Conservation (phyloP, 805 yeast species). For the Pichia phayaonensis region DNA sequence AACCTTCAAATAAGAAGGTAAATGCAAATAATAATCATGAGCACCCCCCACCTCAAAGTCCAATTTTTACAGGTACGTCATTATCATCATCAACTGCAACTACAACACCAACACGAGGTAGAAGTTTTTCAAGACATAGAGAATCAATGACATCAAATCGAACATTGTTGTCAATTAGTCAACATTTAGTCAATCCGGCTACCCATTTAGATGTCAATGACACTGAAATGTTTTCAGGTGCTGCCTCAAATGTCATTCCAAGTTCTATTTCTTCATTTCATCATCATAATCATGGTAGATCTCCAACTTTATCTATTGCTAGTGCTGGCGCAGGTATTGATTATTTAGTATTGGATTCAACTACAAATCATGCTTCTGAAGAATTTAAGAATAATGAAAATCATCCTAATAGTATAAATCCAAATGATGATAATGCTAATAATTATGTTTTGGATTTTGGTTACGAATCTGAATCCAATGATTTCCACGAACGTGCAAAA, state of each 20-base stretch:
- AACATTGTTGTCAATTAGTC: slow-evolving; percentile 4
- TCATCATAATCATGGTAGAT: slow-evolving; percentile 34
- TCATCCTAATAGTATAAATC: not conserved
- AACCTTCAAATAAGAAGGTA: not conserved
- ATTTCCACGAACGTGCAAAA: slow-evolving; percentile 33
- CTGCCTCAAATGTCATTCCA: slow-evolving; percentile 67
- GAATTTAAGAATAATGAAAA: slow-evolving; percentile 7
- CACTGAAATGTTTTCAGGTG: slow-evolving; percentile 71
- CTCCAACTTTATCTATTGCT: slow-evolving; percentile 16
- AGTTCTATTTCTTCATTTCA: slow-evolving; percentile 73
- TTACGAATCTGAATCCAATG: slow-evolving; percentile 27
- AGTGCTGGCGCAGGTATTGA: slow-evolving; percentile 1
- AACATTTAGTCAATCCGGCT: slow-evolving; percentile 3
- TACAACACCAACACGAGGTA: slow-evolving; percentile 6
- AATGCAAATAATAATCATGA: not conserved
- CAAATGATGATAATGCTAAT: not conserved
- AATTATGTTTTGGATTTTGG: slow-evolving; percentile 29
- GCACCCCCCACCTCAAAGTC: not conserved
- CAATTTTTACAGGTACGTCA: not conserved
- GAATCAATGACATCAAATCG: slow-evolving; percentile 24
- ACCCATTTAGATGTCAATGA: slow-evolving; percentile 47
- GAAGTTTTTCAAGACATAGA: slow-evolving; percentile 26
- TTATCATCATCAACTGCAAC: not conserved
- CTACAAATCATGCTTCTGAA: not conserved
- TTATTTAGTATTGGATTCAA: slow-evolving; percentile 1